These are phyloP conservation scores for Xylaria palmicola DNA, from an alignment of 495 filamentous ascomycete species.

Conservation along the genomic window DNA sequence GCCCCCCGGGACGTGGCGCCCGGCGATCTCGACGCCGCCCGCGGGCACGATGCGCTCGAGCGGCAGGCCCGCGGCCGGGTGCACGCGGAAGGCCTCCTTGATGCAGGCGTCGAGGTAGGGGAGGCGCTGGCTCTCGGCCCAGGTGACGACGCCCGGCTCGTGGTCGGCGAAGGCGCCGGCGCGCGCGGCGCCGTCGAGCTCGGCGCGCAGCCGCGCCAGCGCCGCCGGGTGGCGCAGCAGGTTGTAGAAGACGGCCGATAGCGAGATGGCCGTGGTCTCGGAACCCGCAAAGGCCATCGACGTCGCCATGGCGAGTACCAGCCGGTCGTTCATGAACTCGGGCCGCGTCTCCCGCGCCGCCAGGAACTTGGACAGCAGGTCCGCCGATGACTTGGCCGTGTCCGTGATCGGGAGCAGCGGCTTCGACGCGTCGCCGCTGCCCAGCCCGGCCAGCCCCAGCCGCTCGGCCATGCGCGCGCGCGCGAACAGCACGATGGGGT, in stretches of 20 bases:
- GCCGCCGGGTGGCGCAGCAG: conserved; percentile 53
- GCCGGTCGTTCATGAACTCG: conserved; percentile 63
- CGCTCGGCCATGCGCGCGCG: conserved; percentile 56
- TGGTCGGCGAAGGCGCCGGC: conserved; percentile 50
- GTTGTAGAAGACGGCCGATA: conserved; percentile 65
- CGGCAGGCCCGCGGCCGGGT: conserved; percentile 60
- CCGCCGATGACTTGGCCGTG: conserved; percentile 51
- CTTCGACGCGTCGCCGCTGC: conserved; percentile 32
- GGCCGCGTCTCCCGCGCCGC: conserved; percentile 57
- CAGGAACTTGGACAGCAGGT: conserved; percentile 61
- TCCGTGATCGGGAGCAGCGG: conserved; percentile 37
- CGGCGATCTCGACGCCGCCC: conserved; percentile 53
- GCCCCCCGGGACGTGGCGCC: conserved; percentile 56
- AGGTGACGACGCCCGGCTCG: conserved; percentile 56
- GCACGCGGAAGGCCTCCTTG: conserved; percentile 66
- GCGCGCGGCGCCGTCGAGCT: conserved; percentile 54
- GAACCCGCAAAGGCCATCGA: conserved; percentile 65
- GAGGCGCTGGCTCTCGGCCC: conserved; percentile 57
- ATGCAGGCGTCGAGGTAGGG: conserved; percentile 66
- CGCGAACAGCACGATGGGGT: conserved; percentile 63
- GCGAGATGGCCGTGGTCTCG: conserved; percentile 63
- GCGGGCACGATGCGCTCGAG: conserved; percentile 65
- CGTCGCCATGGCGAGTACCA: conserved; percentile 64
- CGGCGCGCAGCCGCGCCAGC: conserved; percentile 44
- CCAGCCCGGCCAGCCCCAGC: conserved; percentile 21